These are phyloP conservation scores for Neohortaea acidophila DNA, from an alignment of 495 filamentous ascomycete species.

Conservation along the genomic window DNA sequence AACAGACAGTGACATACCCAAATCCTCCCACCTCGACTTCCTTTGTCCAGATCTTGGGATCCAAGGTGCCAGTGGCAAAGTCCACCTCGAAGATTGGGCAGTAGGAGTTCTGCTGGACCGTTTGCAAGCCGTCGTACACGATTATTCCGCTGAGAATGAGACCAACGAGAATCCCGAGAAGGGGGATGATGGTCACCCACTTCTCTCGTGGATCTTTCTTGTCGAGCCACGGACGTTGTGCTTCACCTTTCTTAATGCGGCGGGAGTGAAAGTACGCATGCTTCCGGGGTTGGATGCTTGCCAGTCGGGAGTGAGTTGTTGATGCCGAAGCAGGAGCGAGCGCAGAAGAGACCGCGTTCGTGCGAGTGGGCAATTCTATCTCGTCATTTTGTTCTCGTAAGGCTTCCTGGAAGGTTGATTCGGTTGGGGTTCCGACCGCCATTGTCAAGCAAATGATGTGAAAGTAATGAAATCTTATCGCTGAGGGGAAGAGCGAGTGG, in stretches of 20 bases:
- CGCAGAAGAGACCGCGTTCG: too few species aligned
- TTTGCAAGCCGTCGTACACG: constrained; percentile 52
- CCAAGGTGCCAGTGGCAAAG: constrained; percentile 39
- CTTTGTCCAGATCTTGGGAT: constrained; percentile 52
- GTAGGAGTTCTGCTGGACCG: constrained; percentile 59
- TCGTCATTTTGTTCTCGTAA: too few species aligned
- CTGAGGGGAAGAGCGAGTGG: too few species aligned
- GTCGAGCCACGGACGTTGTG: constrained; percentile 54
- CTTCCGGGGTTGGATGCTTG: too few species aligned
- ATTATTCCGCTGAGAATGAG: constrained; percentile 50
- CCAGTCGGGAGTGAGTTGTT: too few species aligned
- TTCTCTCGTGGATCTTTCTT: constrained; percentile 63
- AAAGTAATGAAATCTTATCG: too few species aligned
- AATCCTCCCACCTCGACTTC: constrained; percentile 72
- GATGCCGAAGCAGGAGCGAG: too few species aligned
- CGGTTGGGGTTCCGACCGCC: too few species aligned
- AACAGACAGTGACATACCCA: constrained; percentile 40
- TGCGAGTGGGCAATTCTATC: too few species aligned
- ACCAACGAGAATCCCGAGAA: constrained; percentile 51
- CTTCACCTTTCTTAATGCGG: constrained; percentile 50
- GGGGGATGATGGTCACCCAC: constrained; percentile 67
- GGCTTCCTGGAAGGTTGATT: too few species aligned
- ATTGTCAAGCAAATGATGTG: too few species aligned
- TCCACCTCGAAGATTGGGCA: constrained; percentile 56
- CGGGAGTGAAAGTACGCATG: constrained; percentile 69